These are phyloP conservation scores for Stagonosporopsis tanaceti DNA, from an alignment of 2,329 filamentous ascomycete genomes.

Conservation along the genomic window DNA sequence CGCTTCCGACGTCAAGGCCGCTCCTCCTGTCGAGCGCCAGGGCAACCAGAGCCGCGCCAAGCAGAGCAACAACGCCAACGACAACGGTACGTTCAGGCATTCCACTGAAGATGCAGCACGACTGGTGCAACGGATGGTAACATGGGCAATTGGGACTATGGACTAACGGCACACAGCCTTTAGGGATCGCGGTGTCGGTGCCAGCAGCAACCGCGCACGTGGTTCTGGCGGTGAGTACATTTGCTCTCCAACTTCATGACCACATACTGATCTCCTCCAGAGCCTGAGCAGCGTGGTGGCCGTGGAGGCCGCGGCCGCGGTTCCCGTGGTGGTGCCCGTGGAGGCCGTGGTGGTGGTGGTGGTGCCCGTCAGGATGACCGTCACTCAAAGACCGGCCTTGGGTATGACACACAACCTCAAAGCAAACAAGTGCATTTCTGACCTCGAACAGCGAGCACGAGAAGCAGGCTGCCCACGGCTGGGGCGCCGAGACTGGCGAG, in stretches of 20 bases:
- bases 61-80: conserved; percentile 73
- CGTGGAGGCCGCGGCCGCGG: conserved; percentile 57
- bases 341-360: conserved; percentile 52
- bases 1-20: conserved; percentile 72
- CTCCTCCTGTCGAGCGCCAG: conserved; percentile 47
- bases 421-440: conserved; percentile 18
- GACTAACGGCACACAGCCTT: conserved; percentile 68
- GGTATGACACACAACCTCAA: conserved; percentile 54
- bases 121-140: not conserved
- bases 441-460: conserved; percentile 70
- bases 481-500: conserved; percentile 83
- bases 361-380: conserved; percentile 60
- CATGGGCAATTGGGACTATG: not conserved
- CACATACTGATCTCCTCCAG: conserved; percentile 25
- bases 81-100: conserved; percentile 79
- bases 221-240: conserved; percentile 46
- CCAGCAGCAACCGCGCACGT: conserved; percentile 82
- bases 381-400: conserved; percentile 67
- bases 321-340: conserved; percentile 58
- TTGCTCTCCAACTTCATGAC: not conserved
- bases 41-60: conserved; percentile 40
- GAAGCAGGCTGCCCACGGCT: conserved; percentile 88
- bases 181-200: conserved; percentile 85
- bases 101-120: not conserved
- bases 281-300: conserved; percentile 34